Evolutionary conservation across 768 basidiomycete genomes (phyloP).

Genomic region (Suillus cothurnatus): DNA sequence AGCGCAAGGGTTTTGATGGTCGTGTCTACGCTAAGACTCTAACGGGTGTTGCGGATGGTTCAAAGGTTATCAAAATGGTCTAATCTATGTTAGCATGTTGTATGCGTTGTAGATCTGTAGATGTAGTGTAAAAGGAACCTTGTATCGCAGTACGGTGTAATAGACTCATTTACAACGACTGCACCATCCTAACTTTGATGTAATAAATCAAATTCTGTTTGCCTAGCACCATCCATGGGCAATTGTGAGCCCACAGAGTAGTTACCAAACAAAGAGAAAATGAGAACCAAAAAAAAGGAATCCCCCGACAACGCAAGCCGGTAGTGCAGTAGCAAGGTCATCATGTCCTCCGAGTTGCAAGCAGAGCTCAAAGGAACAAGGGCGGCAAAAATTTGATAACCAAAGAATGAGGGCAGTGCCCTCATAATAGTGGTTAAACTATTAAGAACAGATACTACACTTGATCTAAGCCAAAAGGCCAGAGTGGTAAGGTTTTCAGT

Average conservation of each 20-base stretch:
- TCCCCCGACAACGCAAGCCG: slow-evolving; percentile 45
- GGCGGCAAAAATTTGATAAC: slow-evolving; percentile 59
- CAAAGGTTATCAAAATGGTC: slow-evolving; percentile 71
- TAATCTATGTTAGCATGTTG: too few species aligned
- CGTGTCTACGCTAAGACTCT: slow-evolving; percentile 53
- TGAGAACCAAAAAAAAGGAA: not conserved
- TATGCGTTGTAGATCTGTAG: too few species aligned
- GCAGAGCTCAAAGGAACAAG: slow-evolving; percentile 40
- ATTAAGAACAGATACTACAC: slow-evolving; percentile 82
- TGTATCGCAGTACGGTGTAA: not conserved
- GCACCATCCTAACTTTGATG: too few species aligned
- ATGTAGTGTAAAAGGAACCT: too few species aligned
- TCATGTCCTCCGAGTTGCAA: slow-evolving; percentile 33
- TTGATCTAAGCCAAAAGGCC: slow-evolving; percentile 54
- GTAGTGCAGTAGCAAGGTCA: slow-evolving; percentile 36
- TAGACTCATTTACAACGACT: too few species aligned
- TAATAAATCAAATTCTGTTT: too few species aligned
- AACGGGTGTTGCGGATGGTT: slow-evolving; percentile 66
- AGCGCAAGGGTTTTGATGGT: slow-evolving; percentile 57
- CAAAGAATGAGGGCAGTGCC: slow-evolving; percentile 48
- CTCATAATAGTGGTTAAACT: slow-evolving; percentile 65
- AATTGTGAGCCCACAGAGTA: not conserved
- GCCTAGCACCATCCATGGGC: not conserved
- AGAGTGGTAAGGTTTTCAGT: slow-evolving; percentile 34
- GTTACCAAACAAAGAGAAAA: not conserved